phyloP scores from a whole-genome alignment of 1,284 basidiomycete species.

The Puccinia novopanici region DNA sequence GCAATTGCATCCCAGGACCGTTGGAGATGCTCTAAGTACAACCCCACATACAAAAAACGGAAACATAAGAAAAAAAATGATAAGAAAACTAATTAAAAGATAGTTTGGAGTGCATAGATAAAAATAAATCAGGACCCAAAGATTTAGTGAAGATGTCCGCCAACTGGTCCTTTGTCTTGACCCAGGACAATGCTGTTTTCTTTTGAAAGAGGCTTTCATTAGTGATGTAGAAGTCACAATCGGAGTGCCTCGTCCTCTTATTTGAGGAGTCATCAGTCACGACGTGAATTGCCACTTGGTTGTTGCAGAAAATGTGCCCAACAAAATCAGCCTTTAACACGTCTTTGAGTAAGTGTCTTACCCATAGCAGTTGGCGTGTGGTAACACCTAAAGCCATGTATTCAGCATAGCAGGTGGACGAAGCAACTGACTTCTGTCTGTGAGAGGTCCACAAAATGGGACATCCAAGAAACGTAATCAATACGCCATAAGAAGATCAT shows the following conservation, averaged over 20 bases:
- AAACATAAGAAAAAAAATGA: too few species aligned
- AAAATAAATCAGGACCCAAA: too few species aligned
- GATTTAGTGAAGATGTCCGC: constrained; percentile 23
- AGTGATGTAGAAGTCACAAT: neutral
- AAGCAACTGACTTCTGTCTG: neutral
- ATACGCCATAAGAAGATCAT: too few species aligned
- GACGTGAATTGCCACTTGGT: neutral
- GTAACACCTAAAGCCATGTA: constrained; percentile 24
- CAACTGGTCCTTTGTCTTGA: neutral
- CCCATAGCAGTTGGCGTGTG: neutral
- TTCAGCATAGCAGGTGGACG: constrained; percentile 1
- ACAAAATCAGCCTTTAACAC: neutral
- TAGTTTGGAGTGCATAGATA: too few species aligned
- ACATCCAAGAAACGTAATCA: too few species aligned
- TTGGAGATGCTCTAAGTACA: too few species aligned
- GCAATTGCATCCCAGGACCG: too few species aligned
- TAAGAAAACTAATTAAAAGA: too few species aligned
- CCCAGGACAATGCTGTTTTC: neutral
- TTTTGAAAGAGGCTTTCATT: neutral
- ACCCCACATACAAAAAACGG: too few species aligned
- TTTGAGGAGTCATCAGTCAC: neutral
- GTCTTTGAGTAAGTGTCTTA: neutral
- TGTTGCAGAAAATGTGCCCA: neutral
- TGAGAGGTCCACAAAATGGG: constrained; percentile 31
- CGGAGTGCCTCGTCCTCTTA: neutral